These are phyloP conservation scores for Huiozyma naganishii DNA, from an alignment of 805 yeast species.

Conservation along the genomic window DNA sequence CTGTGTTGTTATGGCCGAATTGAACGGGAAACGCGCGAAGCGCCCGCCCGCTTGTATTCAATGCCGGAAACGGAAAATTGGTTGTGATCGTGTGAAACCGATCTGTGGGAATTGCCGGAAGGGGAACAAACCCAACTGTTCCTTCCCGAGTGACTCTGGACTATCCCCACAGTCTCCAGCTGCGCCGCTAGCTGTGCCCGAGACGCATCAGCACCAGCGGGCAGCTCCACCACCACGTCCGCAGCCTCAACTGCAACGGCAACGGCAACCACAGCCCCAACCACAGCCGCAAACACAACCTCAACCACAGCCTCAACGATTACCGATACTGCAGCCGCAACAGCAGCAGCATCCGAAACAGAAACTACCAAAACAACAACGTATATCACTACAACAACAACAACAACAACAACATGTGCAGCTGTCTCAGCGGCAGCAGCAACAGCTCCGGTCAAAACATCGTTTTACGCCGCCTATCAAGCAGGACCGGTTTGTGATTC, in stretches of 20 bases:
- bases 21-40: constrained; percentile 7
- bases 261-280: too few species aligned
- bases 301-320: background rate
- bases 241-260: background rate
- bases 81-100: constrained; percentile 40
- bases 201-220: background rate
- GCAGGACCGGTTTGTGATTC: background rate
- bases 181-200: background rate
- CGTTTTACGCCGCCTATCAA: background rate
- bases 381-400: too few species aligned
- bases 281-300: background rate
- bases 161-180: background rate
- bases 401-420: too few species aligned
- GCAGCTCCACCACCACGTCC: background rate
- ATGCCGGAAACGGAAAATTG: constrained; percentile 37
- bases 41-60: constrained; percentile 28
- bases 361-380: too few species aligned
- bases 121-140: constrained; percentile 10
- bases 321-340: background rate
- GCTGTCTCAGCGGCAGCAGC: too few species aligned
- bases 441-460: background rate
- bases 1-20: too few species aligned
- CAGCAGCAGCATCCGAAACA: too few species aligned
- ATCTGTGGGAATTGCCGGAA: constrained; percentile 34
- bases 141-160: constrained; percentile 11